Evolutionary conservation across 345 rosid species (phyloP).

Genomic region (Aurinia saxatilis): DNA sequence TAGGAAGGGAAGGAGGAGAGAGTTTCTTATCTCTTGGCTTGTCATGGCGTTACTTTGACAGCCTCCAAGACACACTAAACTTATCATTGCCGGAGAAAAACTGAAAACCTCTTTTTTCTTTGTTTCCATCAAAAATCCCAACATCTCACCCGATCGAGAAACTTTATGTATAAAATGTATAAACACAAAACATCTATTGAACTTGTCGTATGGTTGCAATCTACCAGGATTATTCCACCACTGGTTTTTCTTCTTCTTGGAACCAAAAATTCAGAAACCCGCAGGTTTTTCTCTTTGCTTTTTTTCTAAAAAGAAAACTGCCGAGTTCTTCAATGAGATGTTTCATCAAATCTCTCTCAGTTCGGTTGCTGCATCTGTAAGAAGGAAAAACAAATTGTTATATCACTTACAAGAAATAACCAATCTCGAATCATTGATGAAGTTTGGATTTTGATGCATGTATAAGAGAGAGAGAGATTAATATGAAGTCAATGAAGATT

Average conservation of each 20-base stretch:
- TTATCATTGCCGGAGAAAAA: constrained; percentile 10
- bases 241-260: constrained; percentile 9
- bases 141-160: constrained; percentile 1
- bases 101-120: not conserved
- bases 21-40: constrained; percentile 14
- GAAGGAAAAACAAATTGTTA: not conserved
- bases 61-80: constrained; percentile 16
- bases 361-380: constrained; percentile 30
- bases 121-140: constrained; percentile 1
- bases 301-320: constrained; percentile 9
- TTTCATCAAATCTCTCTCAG: constrained; percentile 19
- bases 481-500: not conserved
- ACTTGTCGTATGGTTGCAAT: constrained; percentile 12
- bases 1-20: constrained; percentile 23
- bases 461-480: no score
- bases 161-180: not conserved
- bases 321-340: constrained; percentile 20
- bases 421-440: not conserved
- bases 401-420: no score
- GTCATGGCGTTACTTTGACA: constrained; percentile 26
- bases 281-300: not conserved
- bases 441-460: not conserved
- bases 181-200: constrained; percentile 19
- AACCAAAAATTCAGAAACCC: constrained; percentile 22
- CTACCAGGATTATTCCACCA: constrained; percentile 1